phyloP scores from a whole-genome alignment of 768 basidiomycete species.

The Tulasnella sp. region DNA sequence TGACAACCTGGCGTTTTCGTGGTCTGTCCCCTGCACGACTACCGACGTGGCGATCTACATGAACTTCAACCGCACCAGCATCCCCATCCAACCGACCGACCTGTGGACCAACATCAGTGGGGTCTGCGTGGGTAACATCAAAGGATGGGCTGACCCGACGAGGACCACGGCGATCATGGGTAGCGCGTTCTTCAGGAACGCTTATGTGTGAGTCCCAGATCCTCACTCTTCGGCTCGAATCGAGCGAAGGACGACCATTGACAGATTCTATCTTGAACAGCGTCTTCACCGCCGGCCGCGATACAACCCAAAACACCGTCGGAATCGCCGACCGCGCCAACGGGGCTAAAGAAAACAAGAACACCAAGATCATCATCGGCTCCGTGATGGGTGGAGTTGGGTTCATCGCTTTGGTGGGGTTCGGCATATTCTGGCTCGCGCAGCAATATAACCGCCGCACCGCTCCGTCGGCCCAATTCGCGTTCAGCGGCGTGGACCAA shows the following conservation, averaged over 20 bases:
- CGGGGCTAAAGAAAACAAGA: not conserved
- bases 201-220: constrained; percentile 18
- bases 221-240: not conserved
- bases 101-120: constrained; percentile 13
- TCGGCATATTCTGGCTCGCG: constrained; percentile 4
- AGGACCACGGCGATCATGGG: constrained; percentile 26
- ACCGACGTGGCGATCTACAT: constrained; percentile 6
- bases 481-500: not conserved
- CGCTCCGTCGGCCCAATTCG: constrained; percentile 6
- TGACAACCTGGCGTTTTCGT: constrained; percentile 5
- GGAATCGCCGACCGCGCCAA: constrained; percentile 20
- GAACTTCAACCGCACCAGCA: constrained; percentile 10
- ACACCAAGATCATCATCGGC: constrained; percentile 33
- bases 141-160: constrained; percentile 27
- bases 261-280: not conserved
- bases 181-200: constrained; percentile 23
- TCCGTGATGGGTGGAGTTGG: constrained; percentile 34
- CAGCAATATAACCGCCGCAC: constrained; percentile 12
- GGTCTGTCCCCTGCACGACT: constrained; percentile 21
- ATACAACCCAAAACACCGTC: constrained; percentile 25
- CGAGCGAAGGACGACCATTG: not conserved
- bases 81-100: constrained; percentile 23
- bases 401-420: constrained; percentile 8
- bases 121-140: constrained; percentile 28
- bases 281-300: constrained; percentile 24